phyloP scores from a whole-genome alignment of 75 land plant genomes.

The Cupressus sempervirens region DNA sequence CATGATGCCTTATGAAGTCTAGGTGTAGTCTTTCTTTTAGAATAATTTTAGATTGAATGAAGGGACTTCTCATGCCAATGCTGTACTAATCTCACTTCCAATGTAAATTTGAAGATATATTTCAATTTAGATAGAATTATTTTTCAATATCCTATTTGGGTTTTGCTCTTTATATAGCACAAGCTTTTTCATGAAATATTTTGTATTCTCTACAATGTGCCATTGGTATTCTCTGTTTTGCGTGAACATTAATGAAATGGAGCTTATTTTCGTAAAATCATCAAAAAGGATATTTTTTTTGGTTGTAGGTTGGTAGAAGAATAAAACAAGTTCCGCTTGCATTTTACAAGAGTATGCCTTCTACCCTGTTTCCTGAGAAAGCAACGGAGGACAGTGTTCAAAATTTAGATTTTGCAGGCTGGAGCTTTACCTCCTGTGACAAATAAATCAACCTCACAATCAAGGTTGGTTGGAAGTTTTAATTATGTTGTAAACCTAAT shows the following conservation, averaged over 20 bases:
- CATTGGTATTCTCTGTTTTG: not conserved
- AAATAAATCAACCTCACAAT: not conserved
- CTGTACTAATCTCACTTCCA: not conserved
- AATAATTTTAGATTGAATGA: not conserved
- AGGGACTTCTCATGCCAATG: not conserved
- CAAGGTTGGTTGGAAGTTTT: not conserved
- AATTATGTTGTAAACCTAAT: not conserved
- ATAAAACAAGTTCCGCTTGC: conserved; percentile 93
- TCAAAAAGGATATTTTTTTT: not conserved
- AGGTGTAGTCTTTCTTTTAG: not conserved
- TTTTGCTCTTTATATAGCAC: not conserved
- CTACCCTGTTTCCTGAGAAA: conserved; percentile 54
- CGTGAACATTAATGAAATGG: not conserved
- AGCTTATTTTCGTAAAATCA: not conserved
- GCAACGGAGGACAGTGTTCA: not conserved
- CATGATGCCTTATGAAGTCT: not conserved
- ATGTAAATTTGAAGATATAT: not conserved
- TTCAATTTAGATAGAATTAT: not conserved
- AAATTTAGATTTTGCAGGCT: conserved; percentile 69
- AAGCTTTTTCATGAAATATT: not conserved
- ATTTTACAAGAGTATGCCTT: conserved; percentile 72
- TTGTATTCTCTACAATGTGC: not conserved
- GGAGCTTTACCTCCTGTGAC: conserved; percentile 50
- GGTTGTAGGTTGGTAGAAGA: conserved; percentile 65
- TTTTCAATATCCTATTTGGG: not conserved